Evolutionary conservation across 306 rosid species (phyloP), one percentile per base, ranked within the genome.

Genomic region (Pterocarpus macrocarpus): DNA sequence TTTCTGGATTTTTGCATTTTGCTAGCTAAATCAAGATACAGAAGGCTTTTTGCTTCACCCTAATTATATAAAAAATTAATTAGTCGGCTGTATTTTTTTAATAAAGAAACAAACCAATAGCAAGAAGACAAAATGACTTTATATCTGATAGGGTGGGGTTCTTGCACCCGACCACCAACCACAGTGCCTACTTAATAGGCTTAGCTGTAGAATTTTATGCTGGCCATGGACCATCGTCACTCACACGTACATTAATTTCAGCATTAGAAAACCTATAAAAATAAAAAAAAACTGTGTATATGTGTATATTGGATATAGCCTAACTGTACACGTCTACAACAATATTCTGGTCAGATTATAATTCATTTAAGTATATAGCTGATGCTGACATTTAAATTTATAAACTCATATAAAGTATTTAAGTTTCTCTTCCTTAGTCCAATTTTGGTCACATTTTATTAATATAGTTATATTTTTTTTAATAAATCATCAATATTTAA

Each of bases 161-260:
- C 87, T 75, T 79, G 89, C 83, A 81, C 81, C 80, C 80, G 87
- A 83, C 55, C 68, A 85, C 87, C 87, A 88, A 85, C 88, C 86
- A 88, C 88, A 81, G 85, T 88, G 83, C 91, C 91, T 78, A 86
- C 50, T 77, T 76, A 68, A 53, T 85, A 88, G 91, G 77, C 92
- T 85, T 80, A 83, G 90, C 84, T 85, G 79, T 74, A 61, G 81
- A 72, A 59, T 71, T 82, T 57, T 78, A 71, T 58, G 71, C 55
- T 14, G 70, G 63, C 64, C 57, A 43, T 83, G 89, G 67, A 67
- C 82, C 82, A 80, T 80, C 78, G 30, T 35, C 78, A 59, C 67
- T 39, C 73, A 57, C 78, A 64, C 77, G 62, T 69, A 58, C 75
- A 64, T 78, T 77, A 83, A 71, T 77, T 77, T 22, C 28, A 22